Conservation (phyloP, 441 rosid genomes). For the Gossypium gossypioides region DNA sequence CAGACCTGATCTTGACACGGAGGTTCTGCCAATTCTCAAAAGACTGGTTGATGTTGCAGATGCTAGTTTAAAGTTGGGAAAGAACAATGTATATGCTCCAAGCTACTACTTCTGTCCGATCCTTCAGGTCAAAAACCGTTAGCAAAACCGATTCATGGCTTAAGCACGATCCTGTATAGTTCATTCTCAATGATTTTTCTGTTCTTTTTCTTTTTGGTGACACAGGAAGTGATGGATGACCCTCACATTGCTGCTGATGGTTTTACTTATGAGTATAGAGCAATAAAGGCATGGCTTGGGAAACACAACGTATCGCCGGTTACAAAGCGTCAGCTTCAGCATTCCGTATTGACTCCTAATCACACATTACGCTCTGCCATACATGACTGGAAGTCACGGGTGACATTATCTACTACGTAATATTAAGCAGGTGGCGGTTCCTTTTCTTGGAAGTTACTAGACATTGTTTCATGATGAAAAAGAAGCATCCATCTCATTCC, state of each 20-base stretch:
- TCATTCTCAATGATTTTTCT: background rate
- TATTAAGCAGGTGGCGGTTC: background rate
- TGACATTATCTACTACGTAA: slow-evolving; percentile 15
- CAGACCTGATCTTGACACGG: slow-evolving; percentile 68
- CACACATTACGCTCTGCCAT: slow-evolving; percentile 59
- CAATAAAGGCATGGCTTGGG: slow-evolving; percentile 64
- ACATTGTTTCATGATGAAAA: background rate
- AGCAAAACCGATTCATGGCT: background rate
- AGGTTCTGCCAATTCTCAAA: slow-evolving; percentile 66
- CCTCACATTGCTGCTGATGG: slow-evolving; percentile 83
- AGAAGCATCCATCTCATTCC: background rate
- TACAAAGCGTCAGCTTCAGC: slow-evolving; percentile 46
- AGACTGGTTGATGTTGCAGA: slow-evolving; percentile 47
- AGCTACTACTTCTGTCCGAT: slow-evolving; percentile 83
- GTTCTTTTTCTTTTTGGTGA: slow-evolving; percentile 5
- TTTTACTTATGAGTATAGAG: slow-evolving; percentile 69
- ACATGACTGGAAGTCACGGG: slow-evolving; percentile 64
- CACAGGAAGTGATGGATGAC: slow-evolving; percentile 79
- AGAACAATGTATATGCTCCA: slow-evolving; percentile 39
- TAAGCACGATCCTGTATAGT: background rate
- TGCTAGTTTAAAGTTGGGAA: slow-evolving; percentile 36
- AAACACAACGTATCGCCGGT: slow-evolving; percentile 68
- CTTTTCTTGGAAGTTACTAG: background rate
- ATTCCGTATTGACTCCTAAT: slow-evolving; percentile 45
- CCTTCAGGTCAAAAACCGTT: slow-evolving; percentile 37